These are phyloP conservation scores for Eucalyptus coolabah DNA, from an alignment of 345 rosid species.

Conservation along the genomic window DNA sequence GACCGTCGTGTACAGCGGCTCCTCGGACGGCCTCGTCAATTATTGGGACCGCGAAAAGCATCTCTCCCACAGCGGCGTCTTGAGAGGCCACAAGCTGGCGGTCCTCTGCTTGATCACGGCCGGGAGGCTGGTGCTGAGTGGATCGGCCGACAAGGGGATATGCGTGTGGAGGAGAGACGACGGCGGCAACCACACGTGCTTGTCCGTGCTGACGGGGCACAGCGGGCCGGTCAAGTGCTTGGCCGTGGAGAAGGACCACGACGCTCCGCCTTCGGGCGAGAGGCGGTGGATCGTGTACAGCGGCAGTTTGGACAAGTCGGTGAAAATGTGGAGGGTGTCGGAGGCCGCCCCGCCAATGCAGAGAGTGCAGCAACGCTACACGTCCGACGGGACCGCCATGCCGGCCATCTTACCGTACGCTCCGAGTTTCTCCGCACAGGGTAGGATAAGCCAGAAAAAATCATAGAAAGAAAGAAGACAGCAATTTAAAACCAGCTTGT, in stretches of 20 bases:
- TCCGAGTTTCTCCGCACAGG: slow-evolving; percentile 31
- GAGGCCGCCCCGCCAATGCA: slow-evolving; percentile 38
- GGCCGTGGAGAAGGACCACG: slow-evolving; percentile 58
- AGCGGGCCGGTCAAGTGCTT: slow-evolving; percentile 86
- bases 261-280: slow-evolving; percentile 17
- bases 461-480: background rate
- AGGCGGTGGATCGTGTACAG: slow-evolving; percentile 75
- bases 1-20: slow-evolving; percentile 59
- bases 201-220: slow-evolving; percentile 64
- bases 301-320: slow-evolving; percentile 86
- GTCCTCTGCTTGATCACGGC: slow-evolving; percentile 63
- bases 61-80: slow-evolving; percentile 49
- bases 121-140: slow-evolving; percentile 63
- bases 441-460: slow-evolving; percentile 13
- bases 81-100: slow-evolving; percentile 73
- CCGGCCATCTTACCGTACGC: background rate
- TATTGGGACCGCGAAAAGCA: slow-evolving; percentile 57
- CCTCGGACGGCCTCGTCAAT: slow-evolving; percentile 79
- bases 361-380: background rate
- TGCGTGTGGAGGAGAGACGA: slow-evolving; percentile 63
- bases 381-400: background rate
- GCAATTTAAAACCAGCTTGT: background rate
- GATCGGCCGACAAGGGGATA: slow-evolving; percentile 78
- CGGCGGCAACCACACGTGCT: slow-evolving; percentile 35
- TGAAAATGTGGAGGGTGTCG: slow-evolving; percentile 80